phyloP scores from a whole-genome alignment of 139 green algal species.

The Chlorella sp. region DNA sequence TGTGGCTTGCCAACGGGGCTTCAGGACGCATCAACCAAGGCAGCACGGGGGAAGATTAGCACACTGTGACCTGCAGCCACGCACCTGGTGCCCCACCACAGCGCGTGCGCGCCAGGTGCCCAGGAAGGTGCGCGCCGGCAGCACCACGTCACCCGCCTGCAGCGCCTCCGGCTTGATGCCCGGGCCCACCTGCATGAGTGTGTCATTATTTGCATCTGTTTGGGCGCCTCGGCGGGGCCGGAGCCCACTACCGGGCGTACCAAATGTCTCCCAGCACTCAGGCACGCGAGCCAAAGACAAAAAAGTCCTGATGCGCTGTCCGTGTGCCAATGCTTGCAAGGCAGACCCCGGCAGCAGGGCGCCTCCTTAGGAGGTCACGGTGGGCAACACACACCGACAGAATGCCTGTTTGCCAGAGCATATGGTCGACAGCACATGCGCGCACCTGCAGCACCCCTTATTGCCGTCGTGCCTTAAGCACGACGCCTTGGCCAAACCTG shows the following conservation, averaged over 20 bases:
- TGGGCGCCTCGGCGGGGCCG: too few species aligned
- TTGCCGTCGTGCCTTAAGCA: not conserved
- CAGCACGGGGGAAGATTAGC: too few species aligned
- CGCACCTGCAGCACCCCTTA: not conserved
- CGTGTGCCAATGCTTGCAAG: not conserved
- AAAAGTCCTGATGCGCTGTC: not conserved
- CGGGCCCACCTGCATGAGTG: constrained; percentile 59
- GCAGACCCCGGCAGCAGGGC: too few species aligned
- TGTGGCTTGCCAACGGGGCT: too few species aligned
- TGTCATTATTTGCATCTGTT: too few species aligned
- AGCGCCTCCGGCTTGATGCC: constrained; percentile 65
- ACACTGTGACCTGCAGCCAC: not conserved
- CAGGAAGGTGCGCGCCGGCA: constrained; percentile 56
- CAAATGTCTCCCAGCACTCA: not conserved
- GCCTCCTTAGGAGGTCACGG: not conserved
- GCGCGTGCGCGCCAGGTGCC: constrained; percentile 3
- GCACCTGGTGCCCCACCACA: not conserved
- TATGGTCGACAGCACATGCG: not conserved
- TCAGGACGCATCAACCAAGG: too few species aligned
- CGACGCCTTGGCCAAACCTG: not conserved
- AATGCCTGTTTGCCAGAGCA: too few species aligned
- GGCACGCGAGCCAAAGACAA: not conserved
- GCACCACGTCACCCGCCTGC: constrained; percentile 72
- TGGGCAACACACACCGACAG: not conserved
- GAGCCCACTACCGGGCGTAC: too few species aligned